These are phyloP conservation scores for Chytridium lagenaria DNA, from an alignment of 371 early-diverging fungal genomes.

Conservation along the genomic window DNA sequence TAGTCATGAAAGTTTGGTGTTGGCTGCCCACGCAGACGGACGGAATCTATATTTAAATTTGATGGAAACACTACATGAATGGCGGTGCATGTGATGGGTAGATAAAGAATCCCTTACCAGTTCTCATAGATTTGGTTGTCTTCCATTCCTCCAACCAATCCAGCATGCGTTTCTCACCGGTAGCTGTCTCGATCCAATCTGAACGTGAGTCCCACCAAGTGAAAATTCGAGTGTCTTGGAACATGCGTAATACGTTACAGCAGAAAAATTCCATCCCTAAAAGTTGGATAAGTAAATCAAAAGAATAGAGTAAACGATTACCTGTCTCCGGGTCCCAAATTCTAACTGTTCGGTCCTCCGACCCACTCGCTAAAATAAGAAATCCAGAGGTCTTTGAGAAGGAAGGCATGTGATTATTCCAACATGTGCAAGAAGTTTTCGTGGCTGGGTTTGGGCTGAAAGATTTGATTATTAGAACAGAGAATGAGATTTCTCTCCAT, in stretches of 20 bases:
- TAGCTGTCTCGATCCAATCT: background rate
- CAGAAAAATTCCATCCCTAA: constrained; percentile 13
- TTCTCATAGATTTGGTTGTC: background rate
- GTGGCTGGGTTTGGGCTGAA: background rate
- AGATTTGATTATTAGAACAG: background rate
- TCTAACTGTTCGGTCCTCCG: background rate
- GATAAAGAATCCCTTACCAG: no score
- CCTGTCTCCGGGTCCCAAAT: constrained; percentile 15
- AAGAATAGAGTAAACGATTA: background rate
- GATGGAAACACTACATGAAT: no score
- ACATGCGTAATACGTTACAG: background rate
- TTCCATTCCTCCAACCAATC: background rate
- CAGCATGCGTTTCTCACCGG: background rate
- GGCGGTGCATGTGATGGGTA: no score
- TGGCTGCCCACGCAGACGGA: no score
- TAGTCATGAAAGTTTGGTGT: no score
- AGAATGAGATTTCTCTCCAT: background rate
- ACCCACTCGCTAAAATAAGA: background rate
- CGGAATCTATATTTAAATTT: no score
- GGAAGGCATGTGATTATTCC: background rate
- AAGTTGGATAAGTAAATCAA: background rate
- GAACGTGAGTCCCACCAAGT: constrained; percentile 12
- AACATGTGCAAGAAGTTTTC: background rate
- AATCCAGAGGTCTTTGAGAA: background rate
- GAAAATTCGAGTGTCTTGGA: background rate